Conservation (phyloP, 2,329 filamentous ascomycete species). For the Epichloe sp. region DNA sequence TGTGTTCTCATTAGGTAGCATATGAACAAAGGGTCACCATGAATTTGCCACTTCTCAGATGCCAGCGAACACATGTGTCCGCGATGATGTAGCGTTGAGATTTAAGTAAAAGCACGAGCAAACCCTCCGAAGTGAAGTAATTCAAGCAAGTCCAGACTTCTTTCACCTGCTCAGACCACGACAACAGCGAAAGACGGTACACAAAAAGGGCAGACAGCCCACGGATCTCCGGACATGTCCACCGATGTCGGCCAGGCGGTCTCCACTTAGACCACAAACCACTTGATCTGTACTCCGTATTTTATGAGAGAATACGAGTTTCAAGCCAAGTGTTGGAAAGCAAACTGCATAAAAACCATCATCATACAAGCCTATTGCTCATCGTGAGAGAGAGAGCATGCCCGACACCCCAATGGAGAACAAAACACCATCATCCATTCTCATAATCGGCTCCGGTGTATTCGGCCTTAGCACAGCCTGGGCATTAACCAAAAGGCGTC, state of each 20-base stretch:
- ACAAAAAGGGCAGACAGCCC: too few relatives aligned
- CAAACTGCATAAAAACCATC: background rate
- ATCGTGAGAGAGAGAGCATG: background rate
- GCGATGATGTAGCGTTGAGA: background rate
- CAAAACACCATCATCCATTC: slow-evolving; percentile 33
- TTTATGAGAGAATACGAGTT: background rate
- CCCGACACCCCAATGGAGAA: slow-evolving; percentile 13
- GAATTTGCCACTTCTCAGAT: background rate
- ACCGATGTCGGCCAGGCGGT: background rate
- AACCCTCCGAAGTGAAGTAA: too few relatives aligned
- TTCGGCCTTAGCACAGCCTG: slow-evolving; percentile 52
- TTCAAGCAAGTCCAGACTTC: too few relatives aligned
- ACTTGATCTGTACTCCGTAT: too few relatives aligned
- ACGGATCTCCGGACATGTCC: too few relatives aligned
- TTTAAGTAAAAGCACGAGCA: too few relatives aligned
- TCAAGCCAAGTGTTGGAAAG: background rate
- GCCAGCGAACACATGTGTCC: background rate
- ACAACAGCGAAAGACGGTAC: too few relatives aligned
- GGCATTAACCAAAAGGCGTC: slow-evolving; percentile 50
- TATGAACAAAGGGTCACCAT: background rate
- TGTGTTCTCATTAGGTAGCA: background rate
- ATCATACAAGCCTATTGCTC: background rate
- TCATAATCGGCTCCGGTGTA: slow-evolving; percentile 57
- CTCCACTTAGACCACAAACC: background rate
- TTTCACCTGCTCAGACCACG: too few relatives aligned